Base-by-base conservation (phyloP, 805 yeast genomes). In the Brettanomyces anomalus region DNA sequence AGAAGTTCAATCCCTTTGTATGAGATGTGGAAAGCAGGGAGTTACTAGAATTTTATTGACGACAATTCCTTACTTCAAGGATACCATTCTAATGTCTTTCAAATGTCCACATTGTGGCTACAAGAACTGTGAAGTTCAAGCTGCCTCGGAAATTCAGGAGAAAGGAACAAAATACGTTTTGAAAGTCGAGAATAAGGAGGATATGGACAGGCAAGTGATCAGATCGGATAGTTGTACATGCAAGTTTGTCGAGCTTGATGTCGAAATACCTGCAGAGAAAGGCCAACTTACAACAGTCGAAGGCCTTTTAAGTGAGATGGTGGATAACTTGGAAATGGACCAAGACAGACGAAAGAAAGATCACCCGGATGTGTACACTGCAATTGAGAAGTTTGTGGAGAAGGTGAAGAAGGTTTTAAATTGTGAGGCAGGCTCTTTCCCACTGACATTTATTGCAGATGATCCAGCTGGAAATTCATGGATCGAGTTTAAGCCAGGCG, bases 391-490 rank as follows among this genome's bases (percentile, higher is more conserved):
- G 19, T 78, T 90, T 46, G 71, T 88, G 44, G 56, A 54, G 19
- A 81, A 76, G 55, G 81, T 90, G 32, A 64, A 69, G 50, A 63
- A 71, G 5, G 76, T 72, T 42, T 66, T 86, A 20, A 70, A 72
- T n/a, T 90, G 87, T 44, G 79, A 81, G 46, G 75, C 74, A 42
- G 76, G 75, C 28, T 72, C 76, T 16, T 62, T 85, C 42, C 97
- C 97, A 2, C 56, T 90, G 48, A 84, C 94, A 0, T 73, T 90
- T 39, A 70, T 73, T 19, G 66, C 87, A 10, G 96, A 89, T 61
- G 98, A 93, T 62, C 97, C 98, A 24, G 76, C 96, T 1, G 98
- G 98, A 14, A 93, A 93, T 67, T 90, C 97, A 4, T 93, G 97
- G 95, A 79, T 93, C 43, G 96, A 86, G 58, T 86, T 73, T 60